Evolutionary conservation across 164 flowering plant species (phyloP), one percentile per base, ranked within the genome.

Genomic region (Saururus chinensis): DNA sequence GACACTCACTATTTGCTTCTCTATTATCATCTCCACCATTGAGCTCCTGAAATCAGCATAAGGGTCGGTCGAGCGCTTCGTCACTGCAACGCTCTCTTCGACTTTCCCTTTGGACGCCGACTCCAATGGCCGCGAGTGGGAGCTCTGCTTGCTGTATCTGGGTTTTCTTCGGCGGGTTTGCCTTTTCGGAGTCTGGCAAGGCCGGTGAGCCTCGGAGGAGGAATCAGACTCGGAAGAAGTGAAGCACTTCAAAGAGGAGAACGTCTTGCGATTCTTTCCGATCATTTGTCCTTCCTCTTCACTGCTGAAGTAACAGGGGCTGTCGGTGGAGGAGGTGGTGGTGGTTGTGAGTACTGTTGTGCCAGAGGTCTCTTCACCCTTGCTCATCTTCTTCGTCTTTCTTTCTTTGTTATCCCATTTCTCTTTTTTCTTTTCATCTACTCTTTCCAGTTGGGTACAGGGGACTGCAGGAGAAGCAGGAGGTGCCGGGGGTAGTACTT

Each of bases 21-120:
- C 87, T 0, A 84, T 71, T 0, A 88, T 88, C 95, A 88, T 88
- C 73, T 88, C 95, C 80, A 88, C 81, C 91, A 88, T 88, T 26
- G 95, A 88, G 0, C 74, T 74, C 70, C 84, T 80, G 73, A 88
- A 88, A 71, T 88, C 95, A 7, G 67, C 70, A 59, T 77, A 68
- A 19, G 91, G 95, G 60, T 88, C 89, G 25, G 75, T 80, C 22
- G 95, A 84, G 5, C 74, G 60, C 74, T 88, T 88, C 74, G 81
- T 86, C 59, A 88, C 86, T 5, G 91, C 91, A 1, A 85, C 73
- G 64, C 90, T 82, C 42, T 78, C 90, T 24, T 68, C 66, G 55
- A 81, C 79, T 56, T 65, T 74, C 57, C 66, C 78, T 25, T 57
- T 55, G 17, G 40, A 13, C 23, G 37, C 13, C 35, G 37, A 12